Evolutionary conservation across 805 yeast genomes (phyloP).

Genomic region (Pichia nanzhaoensis): DNA sequence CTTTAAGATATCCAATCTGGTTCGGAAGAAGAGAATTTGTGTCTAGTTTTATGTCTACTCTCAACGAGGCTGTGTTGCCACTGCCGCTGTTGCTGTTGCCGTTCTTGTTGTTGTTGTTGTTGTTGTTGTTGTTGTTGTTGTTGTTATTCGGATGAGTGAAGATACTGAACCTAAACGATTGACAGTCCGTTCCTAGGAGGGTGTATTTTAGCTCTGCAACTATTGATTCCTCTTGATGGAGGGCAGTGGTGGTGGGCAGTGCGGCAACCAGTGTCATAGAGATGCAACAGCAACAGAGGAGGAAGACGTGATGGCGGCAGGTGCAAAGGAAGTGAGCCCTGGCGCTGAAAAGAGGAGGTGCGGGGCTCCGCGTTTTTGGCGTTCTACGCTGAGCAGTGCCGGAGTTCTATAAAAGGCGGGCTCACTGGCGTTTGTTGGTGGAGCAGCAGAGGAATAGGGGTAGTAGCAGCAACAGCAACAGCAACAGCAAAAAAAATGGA

Average conservation of each 20-base stretch:
- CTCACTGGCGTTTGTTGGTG: too few relatives aligned
- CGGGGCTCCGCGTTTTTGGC: not conserved
- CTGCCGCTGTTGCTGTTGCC: too few relatives aligned
- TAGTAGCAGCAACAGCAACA: not conserved
- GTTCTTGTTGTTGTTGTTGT: too few relatives aligned
- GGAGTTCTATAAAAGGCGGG: not conserved
- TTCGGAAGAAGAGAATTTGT: not conserved
- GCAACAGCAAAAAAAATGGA: slow-evolving; percentile 17
- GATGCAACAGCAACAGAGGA: not conserved
- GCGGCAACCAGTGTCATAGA: not conserved
- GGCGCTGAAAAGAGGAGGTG: not conserved
- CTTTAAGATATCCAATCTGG: slow-evolving; percentile 8
- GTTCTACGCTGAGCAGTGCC: too few relatives aligned
- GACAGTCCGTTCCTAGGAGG: slow-evolving; percentile 9
- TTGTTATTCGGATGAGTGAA: too few relatives aligned
- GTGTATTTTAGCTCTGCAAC: not conserved
- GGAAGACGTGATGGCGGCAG: not conserved
- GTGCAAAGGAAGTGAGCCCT: not conserved
- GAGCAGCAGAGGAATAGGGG: too few relatives aligned
- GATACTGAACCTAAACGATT: slow-evolving; percentile 3
- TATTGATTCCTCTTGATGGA: not conserved
- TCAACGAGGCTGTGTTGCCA: not conserved
- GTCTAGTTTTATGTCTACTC: slow-evolving; percentile 4
- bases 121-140: too few relatives aligned
- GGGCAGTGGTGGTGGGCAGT: not conserved